Base-by-base conservation (phyloP, 2,329 filamentous ascomycete species). In the Colletotrichum graminicola region DNA sequence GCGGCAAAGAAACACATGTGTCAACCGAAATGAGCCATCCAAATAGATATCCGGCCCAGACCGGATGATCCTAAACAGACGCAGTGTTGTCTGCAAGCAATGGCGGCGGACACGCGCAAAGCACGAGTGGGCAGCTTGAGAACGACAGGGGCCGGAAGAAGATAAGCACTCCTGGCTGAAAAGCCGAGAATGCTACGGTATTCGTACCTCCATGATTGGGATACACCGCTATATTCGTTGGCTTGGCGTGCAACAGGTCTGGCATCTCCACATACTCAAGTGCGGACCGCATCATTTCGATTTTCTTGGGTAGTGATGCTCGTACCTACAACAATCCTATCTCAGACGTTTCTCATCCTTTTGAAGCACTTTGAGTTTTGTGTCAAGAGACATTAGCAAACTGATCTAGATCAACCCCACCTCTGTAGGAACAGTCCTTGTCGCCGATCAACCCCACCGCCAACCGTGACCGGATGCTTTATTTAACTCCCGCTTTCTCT, bases 311-410 rank as follows among this genome's bases (percentile, higher is more conserved):
- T 36, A 39, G 34, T 23, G 7, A 41, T 29, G 51, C 16, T 14
- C 21, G 34, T 26, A 62, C 16, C 10, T 51, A 52, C 14, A 52
- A 21, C 16, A 49, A 26, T n/a, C 34, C 26, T 32, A 29, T 57
- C 57, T 55, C 57, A 67, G 57, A 67, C 57, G n/a, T 41, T 47
- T 60, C 54, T 59, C 47, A 45, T 39, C 18, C 26, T 54, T 47
- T 47, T 66, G 55, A 66, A 52, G 26, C 45, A 54, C 64, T 34
- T 52, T 41, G 10, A 52, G 56, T 66, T 66, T 61, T 60, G 34
- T 51, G 23, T 62, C 34, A 23, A 43, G 41, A 41, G 61, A 43
- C 41, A 67, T 32, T 45, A n/a, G 34, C 36, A 43, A 62, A 36
- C 39, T 23, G 16, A 23, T 52, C 45, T 52, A 10, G 34, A 45